Percentiles rank a stretch among this genome's conserved stretches.
Evolutionary conservation across 2,329 filamentous ascomycete genomes (phyloP).

Genomic region (Cercospora zeae-maydis): DNA sequence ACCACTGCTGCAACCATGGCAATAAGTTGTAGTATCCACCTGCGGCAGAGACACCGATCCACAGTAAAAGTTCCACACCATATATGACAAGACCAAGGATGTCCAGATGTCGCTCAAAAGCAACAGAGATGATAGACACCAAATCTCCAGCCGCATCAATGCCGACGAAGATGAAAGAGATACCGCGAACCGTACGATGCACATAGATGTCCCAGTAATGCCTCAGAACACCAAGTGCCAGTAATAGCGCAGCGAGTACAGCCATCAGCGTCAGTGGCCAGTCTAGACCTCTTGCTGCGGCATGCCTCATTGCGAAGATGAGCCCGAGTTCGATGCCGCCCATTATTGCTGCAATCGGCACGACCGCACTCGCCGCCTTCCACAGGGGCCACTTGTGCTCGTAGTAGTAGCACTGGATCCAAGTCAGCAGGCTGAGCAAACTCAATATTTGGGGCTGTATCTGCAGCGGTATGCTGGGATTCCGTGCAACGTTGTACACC

Average conservation of each 20-base stretch:
- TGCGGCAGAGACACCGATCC: slow-evolving; percentile 64
- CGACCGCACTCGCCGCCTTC: slow-evolving; percentile 49
- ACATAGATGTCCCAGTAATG: slow-evolving; percentile 69
- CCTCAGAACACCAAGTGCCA: slow-evolving; percentile 62
- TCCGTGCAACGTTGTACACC: slow-evolving; percentile 55
- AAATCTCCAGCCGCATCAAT: slow-evolving; percentile 68
- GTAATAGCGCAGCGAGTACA: slow-evolving; percentile 58
- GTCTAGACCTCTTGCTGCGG: slow-evolving; percentile 43
- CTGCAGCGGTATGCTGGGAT: slow-evolving; percentile 52
- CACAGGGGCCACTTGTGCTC: slow-evolving; percentile 54
- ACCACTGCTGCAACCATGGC: slow-evolving; percentile 52
- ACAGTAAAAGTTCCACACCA: slow-evolving; percentile 61
- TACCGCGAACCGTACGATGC: slow-evolving; percentile 64
- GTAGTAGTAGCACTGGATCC: slow-evolving; percentile 57
- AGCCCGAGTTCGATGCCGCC: slow-evolving; percentile 58
- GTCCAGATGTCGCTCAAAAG: slow-evolving; percentile 59
- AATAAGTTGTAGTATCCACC: slow-evolving; percentile 62
- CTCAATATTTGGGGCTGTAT: slow-evolving; percentile 58
- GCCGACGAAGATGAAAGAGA: slow-evolving; percentile 68
- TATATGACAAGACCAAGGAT: slow-evolving; percentile 65
- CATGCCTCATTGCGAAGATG: slow-evolving; percentile 54
- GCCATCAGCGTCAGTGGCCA: slow-evolving; percentile 69
- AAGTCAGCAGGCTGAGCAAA: slow-evolving; percentile 50
- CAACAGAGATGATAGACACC: slow-evolving; percentile 61
- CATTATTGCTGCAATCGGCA: slow-evolving; percentile 54